Base-by-base conservation (phyloP, 73 alveolate genomes). In the Tetrahymena borealis region DNA sequence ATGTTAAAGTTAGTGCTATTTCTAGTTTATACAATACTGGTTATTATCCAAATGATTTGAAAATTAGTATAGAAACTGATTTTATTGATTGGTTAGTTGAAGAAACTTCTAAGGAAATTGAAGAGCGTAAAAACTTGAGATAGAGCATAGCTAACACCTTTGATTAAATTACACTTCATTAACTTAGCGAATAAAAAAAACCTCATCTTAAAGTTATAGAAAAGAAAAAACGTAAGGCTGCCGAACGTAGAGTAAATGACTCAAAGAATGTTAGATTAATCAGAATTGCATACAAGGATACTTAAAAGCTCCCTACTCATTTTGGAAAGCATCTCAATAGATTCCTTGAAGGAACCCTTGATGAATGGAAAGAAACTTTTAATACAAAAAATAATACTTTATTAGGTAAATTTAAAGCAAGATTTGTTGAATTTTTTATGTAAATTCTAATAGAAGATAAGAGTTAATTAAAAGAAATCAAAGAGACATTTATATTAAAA, bases 21-120 rank as follows among this genome's bases (percentile, higher is more conserved):
- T 91, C 94, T 78, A 91, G 31, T 78, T 85, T 97, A 77, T 78
- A 90, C 79, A 97, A 96, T 39, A 91, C 94, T 78, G 93, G 94
- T 36, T 93, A 91, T 85, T 96, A 96, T 94, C 91, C 98, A 78
- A 97, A 78, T 60, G 85, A 35, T 96, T 97, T 94, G 40, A 93
- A 79, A 96, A 96, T 78, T 39, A 96, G 90, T 95, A 60, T 97
- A 33, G 60, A 97, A 78, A 93, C 96, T 7, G 78, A 94, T 78
- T 97, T 95, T 92, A 95, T 95, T 93, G 98, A 97, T 24, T 96
- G 96, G 96, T 78, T 97, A 33, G 94, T 96, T 33, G 92, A 94
- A 24, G 92, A 92, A 85, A 91, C 98, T 40, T 95, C 91, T 32
- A 94, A 91, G 38, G 96, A 95, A 42, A 79, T 97, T 35, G n/a